Evolutionary conservation across 1,139 yeast species (phyloP).

Genomic region (Kurtzmaniella quercitrusa): DNA sequence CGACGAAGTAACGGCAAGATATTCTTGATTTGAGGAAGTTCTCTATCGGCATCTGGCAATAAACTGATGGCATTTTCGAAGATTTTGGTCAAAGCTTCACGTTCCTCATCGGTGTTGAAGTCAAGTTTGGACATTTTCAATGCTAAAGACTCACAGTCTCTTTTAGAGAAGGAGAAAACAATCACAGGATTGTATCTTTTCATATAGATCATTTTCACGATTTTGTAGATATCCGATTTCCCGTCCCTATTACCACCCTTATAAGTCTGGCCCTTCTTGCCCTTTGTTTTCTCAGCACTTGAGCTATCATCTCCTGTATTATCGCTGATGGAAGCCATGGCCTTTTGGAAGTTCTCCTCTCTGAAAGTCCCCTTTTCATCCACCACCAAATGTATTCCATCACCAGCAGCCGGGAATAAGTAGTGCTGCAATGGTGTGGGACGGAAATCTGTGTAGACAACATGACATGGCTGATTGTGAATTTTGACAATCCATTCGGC

Average conservation of each 20-base stretch:
- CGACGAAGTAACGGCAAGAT: conserved; percentile 82
- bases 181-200: conserved; percentile 96
- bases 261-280: conserved; percentile 78
- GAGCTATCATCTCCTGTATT: conserved; percentile 80
- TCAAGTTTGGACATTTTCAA: conserved; percentile 92
- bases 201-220: conserved; percentile 95
- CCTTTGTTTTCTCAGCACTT: conserved; percentile 47
- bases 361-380: conserved; percentile 96
- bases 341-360: conserved; percentile 96
- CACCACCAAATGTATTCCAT: conserved; percentile 94
- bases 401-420: conserved; percentile 94
- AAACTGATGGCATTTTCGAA: conserved; percentile 84
- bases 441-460: conserved; percentile 96
- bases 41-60: conserved; percentile 85
- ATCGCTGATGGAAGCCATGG: conserved; percentile 90
- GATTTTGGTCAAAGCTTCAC: conserved; percentile 82
- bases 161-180: conserved; percentile 92
- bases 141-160: conserved; percentile 94
- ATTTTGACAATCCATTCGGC: conserved; percentile 98
- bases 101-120: conserved; percentile 88
- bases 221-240: conserved; percentile 89
- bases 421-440: conserved; percentile 98
- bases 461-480: conserved; percentile 96
- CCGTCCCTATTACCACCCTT: conserved; percentile 87
- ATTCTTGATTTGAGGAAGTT: conserved; percentile 89